A percentile compares a stretch with the other conserved stretches of the same genome.
Conservation (phyloP, 495 filamentous ascomycete species). For the Glutinoglossum americanum region DNA sequence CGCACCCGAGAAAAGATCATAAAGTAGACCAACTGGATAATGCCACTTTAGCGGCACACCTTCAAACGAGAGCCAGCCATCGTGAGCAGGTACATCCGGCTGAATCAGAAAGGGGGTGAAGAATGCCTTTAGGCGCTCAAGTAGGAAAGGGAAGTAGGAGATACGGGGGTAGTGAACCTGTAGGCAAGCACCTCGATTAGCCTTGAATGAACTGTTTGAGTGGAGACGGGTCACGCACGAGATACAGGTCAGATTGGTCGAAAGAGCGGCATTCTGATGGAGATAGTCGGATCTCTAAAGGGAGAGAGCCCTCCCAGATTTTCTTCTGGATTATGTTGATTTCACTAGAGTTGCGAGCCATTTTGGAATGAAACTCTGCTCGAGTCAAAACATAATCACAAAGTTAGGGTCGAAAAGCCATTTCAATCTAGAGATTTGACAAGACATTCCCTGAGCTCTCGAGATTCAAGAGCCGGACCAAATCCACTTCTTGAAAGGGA, state of each 20-base stretch:
- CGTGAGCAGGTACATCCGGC: conserved; percentile 26
- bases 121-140: conserved; percentile 60
- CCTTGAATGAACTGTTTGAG: not conserved
- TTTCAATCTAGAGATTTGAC: not conserved
- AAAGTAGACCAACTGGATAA: conserved; percentile 69
- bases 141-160: conserved; percentile 51
- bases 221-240: conserved; percentile 18
- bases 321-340: conserved; percentile 18
- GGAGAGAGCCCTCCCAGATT: conserved; percentile 29
- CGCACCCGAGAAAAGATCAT: conserved; percentile 61
- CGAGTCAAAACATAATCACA: not conserved
- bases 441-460: not conserved
- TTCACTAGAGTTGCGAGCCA: not conserved
- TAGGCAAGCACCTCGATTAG: not conserved
- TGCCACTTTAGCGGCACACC: conserved; percentile 71
- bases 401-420: not conserved
- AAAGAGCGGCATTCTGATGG: conserved; percentile 31
- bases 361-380: not conserved
- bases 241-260: conserved; percentile 31
- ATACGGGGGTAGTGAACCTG: conserved; percentile 40
- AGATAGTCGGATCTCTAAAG: conserved; percentile 28
- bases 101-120: conserved; percentile 54
- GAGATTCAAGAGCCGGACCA: not conserved
- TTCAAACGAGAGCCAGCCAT: conserved; percentile 54
- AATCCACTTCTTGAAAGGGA: not conserved